A percentile compares a stretch with the other conserved stretches of the same genome.
Conservation (phyloP, 2,329 filamentous ascomycete species). For the Sporothrix variecibatus region DNA sequence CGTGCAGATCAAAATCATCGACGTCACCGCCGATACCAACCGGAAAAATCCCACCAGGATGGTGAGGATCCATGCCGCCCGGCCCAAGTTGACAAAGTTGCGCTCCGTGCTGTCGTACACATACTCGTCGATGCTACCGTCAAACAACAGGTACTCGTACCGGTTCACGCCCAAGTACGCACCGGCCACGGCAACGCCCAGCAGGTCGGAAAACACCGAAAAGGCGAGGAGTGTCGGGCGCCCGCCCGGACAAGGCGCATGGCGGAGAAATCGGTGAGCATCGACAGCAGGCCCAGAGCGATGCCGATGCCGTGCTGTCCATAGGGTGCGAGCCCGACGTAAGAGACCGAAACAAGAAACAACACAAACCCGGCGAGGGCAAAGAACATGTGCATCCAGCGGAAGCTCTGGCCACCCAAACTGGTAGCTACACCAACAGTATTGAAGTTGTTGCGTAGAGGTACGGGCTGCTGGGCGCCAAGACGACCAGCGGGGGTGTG, state of each 20-base stretch:
- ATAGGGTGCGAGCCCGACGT: not conserved
- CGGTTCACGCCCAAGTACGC: not conserved
- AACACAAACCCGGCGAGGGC: not conserved
- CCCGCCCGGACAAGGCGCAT: not conserved
- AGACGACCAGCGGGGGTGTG: too few relatives aligned
- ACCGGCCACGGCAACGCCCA: not conserved
- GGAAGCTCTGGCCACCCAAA: constrained; percentile 25
- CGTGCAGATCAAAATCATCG: too few relatives aligned
- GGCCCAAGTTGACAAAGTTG: too few relatives aligned
- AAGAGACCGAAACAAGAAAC: not conserved
- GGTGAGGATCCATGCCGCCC: too few relatives aligned
- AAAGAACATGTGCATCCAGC: not conserved
- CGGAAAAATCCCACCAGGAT: too few relatives aligned
- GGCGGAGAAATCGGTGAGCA: not conserved
- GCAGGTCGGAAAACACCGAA: not conserved
- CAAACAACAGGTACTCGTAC: not conserved
- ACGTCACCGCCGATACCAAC: too few relatives aligned
- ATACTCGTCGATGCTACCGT: not conserved
- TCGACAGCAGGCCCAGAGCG: not conserved
- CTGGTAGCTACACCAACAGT: too few relatives aligned
- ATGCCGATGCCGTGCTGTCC: not conserved
- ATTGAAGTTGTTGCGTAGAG: too few relatives aligned
- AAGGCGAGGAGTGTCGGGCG: not conserved
- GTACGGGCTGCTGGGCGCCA: too few relatives aligned
- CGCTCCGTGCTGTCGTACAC: not conserved